These are phyloP conservation scores for Aspergillus leporis DNA, from an alignment of 495 filamentous ascomycete genomes.

Conservation along the genomic window DNA sequence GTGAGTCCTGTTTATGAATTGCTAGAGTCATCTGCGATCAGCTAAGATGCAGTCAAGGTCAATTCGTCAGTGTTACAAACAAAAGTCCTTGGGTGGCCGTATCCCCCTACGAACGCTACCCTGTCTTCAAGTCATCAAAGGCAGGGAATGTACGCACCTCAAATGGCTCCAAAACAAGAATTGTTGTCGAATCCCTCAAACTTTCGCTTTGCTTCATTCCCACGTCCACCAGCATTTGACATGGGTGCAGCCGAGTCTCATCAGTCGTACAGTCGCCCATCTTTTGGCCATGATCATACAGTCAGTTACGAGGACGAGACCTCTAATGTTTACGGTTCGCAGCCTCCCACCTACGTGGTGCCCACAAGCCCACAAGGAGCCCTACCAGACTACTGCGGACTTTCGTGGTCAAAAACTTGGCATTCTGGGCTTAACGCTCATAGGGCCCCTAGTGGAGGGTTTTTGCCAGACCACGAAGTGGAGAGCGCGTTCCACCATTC, in stretches of 20 bases:
- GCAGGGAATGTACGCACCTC: conserved; percentile 22
- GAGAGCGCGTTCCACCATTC: conserved; percentile 26
- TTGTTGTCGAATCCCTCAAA: conserved; percentile 21
- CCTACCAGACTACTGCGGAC: conserved; percentile 30
- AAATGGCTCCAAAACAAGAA: conserved; percentile 18
- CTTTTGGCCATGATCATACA: conserved; percentile 22
- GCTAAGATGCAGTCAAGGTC: conserved; percentile 16
- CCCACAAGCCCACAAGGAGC: conserved; percentile 26
- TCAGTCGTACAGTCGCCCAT: conserved; percentile 22
- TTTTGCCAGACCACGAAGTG: conserved; percentile 33
- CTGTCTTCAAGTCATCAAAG: conserved; percentile 21
- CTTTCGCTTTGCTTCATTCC: conserved; percentile 21
- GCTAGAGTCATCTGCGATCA: not conserved
- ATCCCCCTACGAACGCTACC: conserved; percentile 23
- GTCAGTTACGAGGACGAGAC: conserved; percentile 37
- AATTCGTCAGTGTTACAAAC: conserved; percentile 28
- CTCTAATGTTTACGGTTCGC: conserved; percentile 24
- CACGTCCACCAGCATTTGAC: conserved; percentile 30
- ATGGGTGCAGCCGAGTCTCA: conserved; percentile 22
- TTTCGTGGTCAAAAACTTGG: conserved; percentile 32
- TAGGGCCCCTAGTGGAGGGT: conserved; percentile 20
- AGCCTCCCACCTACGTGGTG: conserved; percentile 32
- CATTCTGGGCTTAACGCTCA: conserved; percentile 19
- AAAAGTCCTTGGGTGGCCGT: conserved; percentile 32
- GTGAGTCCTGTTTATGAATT: conserved; percentile 47